Conservation (phyloP, 2,329 filamentous ascomycete species). For the Monosporascus sp. region DNA sequence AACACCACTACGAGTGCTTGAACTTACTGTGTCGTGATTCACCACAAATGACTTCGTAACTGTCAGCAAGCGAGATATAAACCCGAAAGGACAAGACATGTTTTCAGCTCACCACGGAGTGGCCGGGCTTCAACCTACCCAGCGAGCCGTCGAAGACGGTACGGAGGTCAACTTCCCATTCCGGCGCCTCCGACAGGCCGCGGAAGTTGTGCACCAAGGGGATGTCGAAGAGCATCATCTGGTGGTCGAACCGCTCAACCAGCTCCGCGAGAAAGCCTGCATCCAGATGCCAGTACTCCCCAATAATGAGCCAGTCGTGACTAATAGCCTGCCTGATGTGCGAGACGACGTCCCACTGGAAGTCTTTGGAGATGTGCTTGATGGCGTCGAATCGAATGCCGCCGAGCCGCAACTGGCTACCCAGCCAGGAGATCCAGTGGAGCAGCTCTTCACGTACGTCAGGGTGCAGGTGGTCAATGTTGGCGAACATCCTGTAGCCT, state of each 20-base stretch:
- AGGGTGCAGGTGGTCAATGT: slow-evolving; percentile 25
- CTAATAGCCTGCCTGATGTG: slow-evolving; percentile 26
- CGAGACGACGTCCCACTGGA: slow-evolving; percentile 20
- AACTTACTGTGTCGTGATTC: slow-evolving; percentile 56
- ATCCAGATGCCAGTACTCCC: slow-evolving; percentile 57
- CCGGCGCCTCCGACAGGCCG: slow-evolving; percentile 47
- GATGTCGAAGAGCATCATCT: slow-evolving; percentile 53
- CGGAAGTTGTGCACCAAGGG: slow-evolving; percentile 65
- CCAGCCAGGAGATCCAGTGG: slow-evolving; percentile 25
- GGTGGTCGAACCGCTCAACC: slow-evolving; percentile 46
- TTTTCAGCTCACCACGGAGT: slow-evolving; percentile 30
- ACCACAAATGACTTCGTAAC: slow-evolving; percentile 48
- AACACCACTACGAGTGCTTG: background rate
- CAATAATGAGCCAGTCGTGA: slow-evolving; percentile 57
- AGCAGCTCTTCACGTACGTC: slow-evolving; percentile 24
- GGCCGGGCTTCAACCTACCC: slow-evolving; percentile 35
- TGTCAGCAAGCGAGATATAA: no score
- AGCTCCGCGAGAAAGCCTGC: slow-evolving; percentile 47
- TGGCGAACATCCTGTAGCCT: slow-evolving; percentile 25
- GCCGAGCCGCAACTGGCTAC: slow-evolving; percentile 20
- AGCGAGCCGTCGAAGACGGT: slow-evolving; percentile 57
- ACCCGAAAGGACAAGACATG: no score
- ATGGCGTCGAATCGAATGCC: slow-evolving; percentile 28
- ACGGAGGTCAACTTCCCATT: slow-evolving; percentile 48
- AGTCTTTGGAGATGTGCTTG: slow-evolving; percentile 26